phyloP scores from a whole-genome alignment of 352 stramenopile species.

The Phytophthora podocarpi region DNA sequence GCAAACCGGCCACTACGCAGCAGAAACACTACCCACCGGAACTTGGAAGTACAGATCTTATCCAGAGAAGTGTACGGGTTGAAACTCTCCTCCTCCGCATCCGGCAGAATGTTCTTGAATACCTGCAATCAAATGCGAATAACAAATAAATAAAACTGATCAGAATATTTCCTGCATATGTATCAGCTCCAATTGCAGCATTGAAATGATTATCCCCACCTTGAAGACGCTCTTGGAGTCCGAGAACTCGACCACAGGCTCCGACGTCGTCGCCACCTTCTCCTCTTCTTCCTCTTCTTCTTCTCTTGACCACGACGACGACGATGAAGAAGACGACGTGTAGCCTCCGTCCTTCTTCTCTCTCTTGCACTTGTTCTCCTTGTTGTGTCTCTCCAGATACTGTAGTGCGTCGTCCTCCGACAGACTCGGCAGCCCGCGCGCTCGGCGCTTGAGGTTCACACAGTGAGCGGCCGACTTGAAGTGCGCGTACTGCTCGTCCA shows the following conservation, averaged over 20 bases:
- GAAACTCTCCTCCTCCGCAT: slow-evolving; percentile 55
- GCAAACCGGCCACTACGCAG: slow-evolving; percentile 93
- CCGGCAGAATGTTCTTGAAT: slow-evolving; percentile 73
- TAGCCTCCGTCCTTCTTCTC: slow-evolving; percentile 30
- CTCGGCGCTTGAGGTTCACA: slow-evolving; percentile 81
- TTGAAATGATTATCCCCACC: no score
- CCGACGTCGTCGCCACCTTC: slow-evolving; percentile 49
- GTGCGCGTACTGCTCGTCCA: slow-evolving; percentile 85
- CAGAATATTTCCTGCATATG: no score
- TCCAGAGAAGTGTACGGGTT: slow-evolving; percentile 62
- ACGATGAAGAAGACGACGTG: slow-evolving; percentile 42
- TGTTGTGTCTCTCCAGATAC: slow-evolving; percentile 19
- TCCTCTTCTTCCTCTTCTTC: slow-evolving; percentile 56
- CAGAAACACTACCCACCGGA: slow-evolving; percentile 88
- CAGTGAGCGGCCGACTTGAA: slow-evolving; percentile 87
- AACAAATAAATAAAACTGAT: no score
- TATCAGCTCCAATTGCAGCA: background rate
- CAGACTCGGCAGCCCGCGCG: slow-evolving; percentile 53
- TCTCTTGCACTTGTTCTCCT: slow-evolving; percentile 32
- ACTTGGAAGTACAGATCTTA: slow-evolving; percentile 55
- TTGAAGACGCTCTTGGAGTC: slow-evolving; percentile 81
- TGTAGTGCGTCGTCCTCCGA: slow-evolving; percentile 43
- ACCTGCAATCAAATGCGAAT: slow-evolving; percentile 40
- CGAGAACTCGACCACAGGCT: slow-evolving; percentile 83
- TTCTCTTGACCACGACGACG: slow-evolving; percentile 48